Evolutionary conservation across 1,139 yeast species (phyloP), one percentile per base, ranked within the genome.

Genomic region (Entelexis paramagnoliae): DNA sequence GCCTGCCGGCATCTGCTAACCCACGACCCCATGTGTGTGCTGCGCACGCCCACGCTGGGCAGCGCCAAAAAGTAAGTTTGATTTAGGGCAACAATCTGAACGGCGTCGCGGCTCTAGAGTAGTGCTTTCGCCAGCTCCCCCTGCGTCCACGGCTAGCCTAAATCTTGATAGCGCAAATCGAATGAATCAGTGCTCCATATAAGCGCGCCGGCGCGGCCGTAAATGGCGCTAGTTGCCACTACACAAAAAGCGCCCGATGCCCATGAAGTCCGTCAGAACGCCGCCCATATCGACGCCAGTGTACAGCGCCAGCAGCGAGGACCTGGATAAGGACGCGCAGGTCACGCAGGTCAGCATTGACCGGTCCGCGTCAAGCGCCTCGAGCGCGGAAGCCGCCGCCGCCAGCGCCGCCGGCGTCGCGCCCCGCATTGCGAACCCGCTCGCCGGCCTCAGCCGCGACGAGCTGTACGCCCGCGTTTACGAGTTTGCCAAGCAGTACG

Each of bases 391-490:
- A n/a, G n/a, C n/a, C n/a, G n/a, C n/a, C 41, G 11, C 41, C 8
- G 41, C 8, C 9, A 29, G 13, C 17, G 20, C 32, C 9, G 41
- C 10, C 11, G 20, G 19, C 20, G 19, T 38, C 4, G 11, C 4
- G 8, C 19, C 42, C 10, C 6, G 19, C 14, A 24, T 39, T 10
- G 24, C 50, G 11, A 46, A 44, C 20, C 57, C 57, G 14, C 71
- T 83, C 55, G 67, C 79, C 2, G 83, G 79, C 59, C 78, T 83
- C 58, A 66, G 81, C 24, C 80, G 78, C 56, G 74, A 75, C 29
- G 84, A 82, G 63, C 85, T 80, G 9, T 75, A 78, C 74, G 74
- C 72, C 54, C 80, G 82, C 80, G 95, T 91, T 28, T 72, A 82
- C 55, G 73, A 73, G 55, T 85, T 82, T 66, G 89, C 89, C 28